Base-by-base conservation (phyloP, 306 rosid species). In the Bauhinia variegata region DNA sequence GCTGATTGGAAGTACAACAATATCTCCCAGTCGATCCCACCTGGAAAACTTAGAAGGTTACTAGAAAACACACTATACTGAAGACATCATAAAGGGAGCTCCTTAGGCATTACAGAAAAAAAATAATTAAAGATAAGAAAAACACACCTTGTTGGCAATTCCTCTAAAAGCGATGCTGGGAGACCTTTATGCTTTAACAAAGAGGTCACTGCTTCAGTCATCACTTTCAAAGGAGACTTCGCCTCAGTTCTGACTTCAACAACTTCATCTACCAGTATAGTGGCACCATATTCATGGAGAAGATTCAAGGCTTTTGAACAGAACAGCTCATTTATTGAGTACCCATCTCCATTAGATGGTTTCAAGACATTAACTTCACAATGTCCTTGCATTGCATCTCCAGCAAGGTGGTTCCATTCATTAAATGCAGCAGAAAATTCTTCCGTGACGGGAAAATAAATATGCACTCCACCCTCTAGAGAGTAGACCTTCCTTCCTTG, bases 11-110 rank as follows among this genome's bases (percentile, higher is more conserved):
- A 93, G 91, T 79, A 93, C 78, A 58, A 82, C 83, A 65, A 93
- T 75, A 85, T 93, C 95, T 54, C 91, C 97, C 54, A 88, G 83
- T 33, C 82, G 79, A 72, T 88, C 99, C 95, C 96, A 93, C 82
- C 96, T 90, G 60, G 68, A 78, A 84, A 53, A 56, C 39, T n/a
- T 39, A 58, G 63, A 59, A 66, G 39, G 69, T 72, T 46, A 61
- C 41, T 56, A 56, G 58, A 73, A 46, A 67, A 61, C 58, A 63
- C n/a, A 62, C 54, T 48, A 58, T 8, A 44, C 32, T 12, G 66
- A 44, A 72, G 63, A 57, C 75, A 52, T 61, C 28, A 23, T 23
- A 23, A 23, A 23, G 28, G 28, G 28, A 23, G 28, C 28, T 23
- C 28, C 1, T 23, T 23, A 71, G 52, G 13, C 60, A 17, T 19